Base-by-base conservation (phyloP, 1,284 basidiomycete species). In the Crucibulum parvulum region DNA sequence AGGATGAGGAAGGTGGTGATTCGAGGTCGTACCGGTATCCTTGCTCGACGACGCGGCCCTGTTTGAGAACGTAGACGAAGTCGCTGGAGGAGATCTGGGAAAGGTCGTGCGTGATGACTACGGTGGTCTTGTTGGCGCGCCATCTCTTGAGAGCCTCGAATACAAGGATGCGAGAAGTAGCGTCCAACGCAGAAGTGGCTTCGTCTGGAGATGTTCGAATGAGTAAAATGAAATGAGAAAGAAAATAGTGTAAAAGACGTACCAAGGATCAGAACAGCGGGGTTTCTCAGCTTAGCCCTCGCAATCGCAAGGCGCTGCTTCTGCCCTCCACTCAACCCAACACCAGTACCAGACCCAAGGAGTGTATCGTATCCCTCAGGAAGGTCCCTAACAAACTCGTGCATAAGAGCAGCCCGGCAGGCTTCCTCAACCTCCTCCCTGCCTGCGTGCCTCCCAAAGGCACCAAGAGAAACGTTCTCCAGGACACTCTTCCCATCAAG, bases 31-130 rank as follows among this genome's bases (percentile, higher is more conserved):
- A 74, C 6, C 94, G 87, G 78, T 89, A 99, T 1, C 97, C 97
- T 69, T 96, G 91, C 72, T 99, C 93, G 41, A 89, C 90, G n/a
- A 99, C 87, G 0, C 75, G 65, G 0, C 96, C 97, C 31, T 88
- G 80, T 64, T 90, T 88, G 82, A 99, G 88, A 4, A 99, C 91
- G 73, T 99, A 98, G 13, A 97, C 92, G 67, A 97, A 99, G 75
- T 99, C 96, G 15, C 82, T 76, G 0, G 81, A 57, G 4, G 80
- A 79, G 66, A 99, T 93, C 69, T 96, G 93, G 0, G 91, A 90
- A 10, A 99, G 86, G 69, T 99, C 96, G 75, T 99, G 97, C 0
- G 96, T 98, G 77, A 99, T 98, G 61, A 99, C 91, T 70, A 99
- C 91, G 0, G 97, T 99, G 0, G 96, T 98, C 70, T 87, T 90